Evolutionary conservation across 768 basidiomycete genomes (phyloP).

Genomic region (Lanmaoa pseudosensibilis): DNA sequence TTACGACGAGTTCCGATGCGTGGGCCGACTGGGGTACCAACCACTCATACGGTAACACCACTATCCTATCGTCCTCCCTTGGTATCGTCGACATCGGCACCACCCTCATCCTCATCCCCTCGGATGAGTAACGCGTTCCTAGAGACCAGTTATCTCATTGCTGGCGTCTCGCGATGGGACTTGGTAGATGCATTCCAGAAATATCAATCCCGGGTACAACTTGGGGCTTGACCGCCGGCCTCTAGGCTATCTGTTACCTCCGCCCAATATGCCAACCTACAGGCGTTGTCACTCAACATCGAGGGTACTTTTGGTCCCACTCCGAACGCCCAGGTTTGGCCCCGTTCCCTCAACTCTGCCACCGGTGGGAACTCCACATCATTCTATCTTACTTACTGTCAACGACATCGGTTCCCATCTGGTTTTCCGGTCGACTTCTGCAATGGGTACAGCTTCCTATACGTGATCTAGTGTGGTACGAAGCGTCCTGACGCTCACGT

Average conservation of each 20-base stretch:
- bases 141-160: background rate
- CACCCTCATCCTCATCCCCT: slow-evolving; percentile 24
- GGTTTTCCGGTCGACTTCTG: slow-evolving; percentile 18
- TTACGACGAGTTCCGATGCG: slow-evolving; percentile 26
- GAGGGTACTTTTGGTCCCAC: slow-evolving; percentile 11
- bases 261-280: slow-evolving; percentile 22
- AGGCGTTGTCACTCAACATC: slow-evolving; percentile 28
- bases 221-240: slow-evolving; percentile 22
- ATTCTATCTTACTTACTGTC: slow-evolving; percentile 33
- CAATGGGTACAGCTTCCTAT: slow-evolving; percentile 18
- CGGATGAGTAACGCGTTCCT: slow-evolving; percentile 12
- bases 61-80: slow-evolving; percentile 28
- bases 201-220: slow-evolving; percentile 27
- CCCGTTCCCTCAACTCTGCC: slow-evolving; percentile 28
- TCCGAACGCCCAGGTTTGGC: slow-evolving; percentile 35
- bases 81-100: slow-evolving; percentile 38
- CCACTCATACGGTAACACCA: slow-evolving; percentile 27
- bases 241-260: slow-evolving; percentile 28
- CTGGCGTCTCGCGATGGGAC: background rate
- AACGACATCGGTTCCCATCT: slow-evolving; percentile 14
- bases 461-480: background rate
- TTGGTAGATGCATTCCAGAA: slow-evolving; percentile 22
- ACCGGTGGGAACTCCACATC: slow-evolving; percentile 23
- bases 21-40: slow-evolving; percentile 33
- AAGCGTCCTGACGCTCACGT: background rate